Conservation (phyloP, 345 rosid species). For the Kandelia obovata region DNA sequence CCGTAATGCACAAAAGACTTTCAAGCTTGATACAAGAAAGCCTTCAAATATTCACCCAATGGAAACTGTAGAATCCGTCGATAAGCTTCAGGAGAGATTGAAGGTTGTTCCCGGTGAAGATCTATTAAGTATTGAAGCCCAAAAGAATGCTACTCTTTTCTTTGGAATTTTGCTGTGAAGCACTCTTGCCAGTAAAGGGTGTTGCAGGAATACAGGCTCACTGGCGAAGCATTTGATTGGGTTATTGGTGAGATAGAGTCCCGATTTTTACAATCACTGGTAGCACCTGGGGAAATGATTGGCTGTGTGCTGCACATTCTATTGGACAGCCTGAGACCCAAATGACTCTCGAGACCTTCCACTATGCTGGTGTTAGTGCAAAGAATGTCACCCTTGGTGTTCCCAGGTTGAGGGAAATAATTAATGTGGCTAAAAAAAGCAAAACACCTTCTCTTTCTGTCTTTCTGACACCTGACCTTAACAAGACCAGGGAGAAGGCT, state of each 20-base stretch:
- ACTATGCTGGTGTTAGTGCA: conserved; percentile 99
- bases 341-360: conserved; percentile 97
- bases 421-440: conserved; percentile 89
- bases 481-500: conserved; percentile 81
- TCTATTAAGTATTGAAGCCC: conserved; percentile 90
- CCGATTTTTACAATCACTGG: conserved; percentile 78
- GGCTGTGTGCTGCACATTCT: conserved; percentile 99
- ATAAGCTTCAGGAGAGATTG: conserved; percentile 91
- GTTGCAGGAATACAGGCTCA: conserved; percentile 87
- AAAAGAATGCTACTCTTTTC: conserved; percentile 92
- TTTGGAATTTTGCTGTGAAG: conserved; percentile 90
- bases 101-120: conserved; percentile 93
- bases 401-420: conserved; percentile 91
- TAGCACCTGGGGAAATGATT: conserved; percentile 98
- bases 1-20: conserved; percentile 98
- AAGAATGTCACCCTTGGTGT: conserved; percentile 98
- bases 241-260: conserved; percentile 95
- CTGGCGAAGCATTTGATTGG: conserved; percentile 97
- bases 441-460: conserved; percentile 99
- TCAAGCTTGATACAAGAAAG: conserved; percentile 62
- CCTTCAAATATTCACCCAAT: conserved; percentile 89
- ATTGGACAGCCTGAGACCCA: conserved; percentile 99
- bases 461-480: conserved; percentile 64
- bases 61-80: conserved; percentile 94
- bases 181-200: conserved; percentile 97